A percentile compares a stretch with the other conserved stretches of the same genome.
Evolutionary conservation across 192 early-diverging fungal genomes (phyloP).

Genomic region (Coemansia sp.): DNA sequence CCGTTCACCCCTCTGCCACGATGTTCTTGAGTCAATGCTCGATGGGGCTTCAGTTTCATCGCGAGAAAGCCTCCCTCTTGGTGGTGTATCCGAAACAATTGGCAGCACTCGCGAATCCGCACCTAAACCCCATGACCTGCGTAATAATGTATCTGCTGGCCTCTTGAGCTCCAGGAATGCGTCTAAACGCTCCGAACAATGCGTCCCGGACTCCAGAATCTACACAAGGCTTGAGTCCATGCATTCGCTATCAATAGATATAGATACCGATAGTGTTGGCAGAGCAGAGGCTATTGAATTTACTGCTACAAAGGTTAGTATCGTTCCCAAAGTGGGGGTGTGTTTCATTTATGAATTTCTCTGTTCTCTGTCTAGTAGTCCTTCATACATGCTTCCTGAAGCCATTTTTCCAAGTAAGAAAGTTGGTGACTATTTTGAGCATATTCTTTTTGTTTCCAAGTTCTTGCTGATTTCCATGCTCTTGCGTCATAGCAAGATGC

Average conservation of each 20-base stretch:
- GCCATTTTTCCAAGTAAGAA: background rate
- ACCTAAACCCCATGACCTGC: background rate
- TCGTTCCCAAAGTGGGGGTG: background rate
- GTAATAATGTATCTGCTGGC: background rate
- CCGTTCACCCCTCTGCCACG: conserved; percentile 52
- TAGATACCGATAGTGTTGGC: background rate
- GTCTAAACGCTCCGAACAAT: background rate
- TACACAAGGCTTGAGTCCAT: no score
- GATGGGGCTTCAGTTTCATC: conserved; percentile 44
- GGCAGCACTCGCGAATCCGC: background rate
- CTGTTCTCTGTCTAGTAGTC: background rate
- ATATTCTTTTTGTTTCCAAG: no score
- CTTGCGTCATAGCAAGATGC: no score
- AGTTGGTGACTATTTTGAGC: no score
- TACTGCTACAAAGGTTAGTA: background rate
- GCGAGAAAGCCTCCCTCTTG: conserved; percentile 33
- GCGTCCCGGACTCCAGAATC: no score
- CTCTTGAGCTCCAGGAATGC: background rate
- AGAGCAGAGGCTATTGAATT: background rate
- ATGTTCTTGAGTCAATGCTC: conserved; percentile 52
- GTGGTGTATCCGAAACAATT: background rate
- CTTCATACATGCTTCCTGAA: background rate
- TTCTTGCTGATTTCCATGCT: no score
- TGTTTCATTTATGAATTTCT: background rate
- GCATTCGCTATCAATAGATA: background rate